Conservation (phyloP, 257 asterid species). For the Ophiorrhiza pumila region DNA sequence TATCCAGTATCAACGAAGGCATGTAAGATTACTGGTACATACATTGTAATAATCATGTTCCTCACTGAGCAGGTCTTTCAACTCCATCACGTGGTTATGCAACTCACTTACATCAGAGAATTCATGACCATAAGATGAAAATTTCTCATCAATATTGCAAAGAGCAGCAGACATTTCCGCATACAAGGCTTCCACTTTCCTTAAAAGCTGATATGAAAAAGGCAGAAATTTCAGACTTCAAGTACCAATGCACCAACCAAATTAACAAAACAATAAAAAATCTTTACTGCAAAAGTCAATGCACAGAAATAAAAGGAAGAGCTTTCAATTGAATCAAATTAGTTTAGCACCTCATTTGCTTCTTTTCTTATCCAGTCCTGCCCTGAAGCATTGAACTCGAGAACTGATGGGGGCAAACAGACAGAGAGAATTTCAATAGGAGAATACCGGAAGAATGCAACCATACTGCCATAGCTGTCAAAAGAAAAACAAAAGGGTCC, state of each 20-base stretch:
- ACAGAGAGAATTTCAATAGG: constrained; percentile 77
- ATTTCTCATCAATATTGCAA: constrained; percentile 43
- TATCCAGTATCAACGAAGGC: constrained; percentile 4
- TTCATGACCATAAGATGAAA: constrained; percentile 41
- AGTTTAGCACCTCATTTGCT: constrained; percentile 56
- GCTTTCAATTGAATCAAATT: neutral
- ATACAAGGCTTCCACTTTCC: constrained; percentile 61
- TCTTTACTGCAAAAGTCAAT: neutral
- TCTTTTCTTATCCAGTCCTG: constrained; percentile 69
- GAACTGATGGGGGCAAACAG: constrained; percentile 72
- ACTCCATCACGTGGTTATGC: constrained; percentile 49
- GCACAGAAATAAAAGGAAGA: constrained; percentile 1
- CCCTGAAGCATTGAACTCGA: constrained; percentile 62
- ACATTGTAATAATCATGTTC: constrained; percentile 58
- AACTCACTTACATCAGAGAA: constrained; percentile 49
- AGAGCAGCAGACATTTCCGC: constrained; percentile 64
- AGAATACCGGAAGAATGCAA: constrained; percentile 86
- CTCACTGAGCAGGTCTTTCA: constrained; percentile 46
- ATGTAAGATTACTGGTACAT: constrained; percentile 25
- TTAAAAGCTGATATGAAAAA: constrained; percentile 51
- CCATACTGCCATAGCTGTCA: constrained; percentile 81
- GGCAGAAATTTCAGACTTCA: constrained; percentile 17
- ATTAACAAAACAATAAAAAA: neutral
- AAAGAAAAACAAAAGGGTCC: neutral
- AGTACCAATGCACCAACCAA: neutral